Percentiles rank a stretch among this genome's conserved stretches.
Conservation (phyloP, 2,329 filamentous ascomycete genomes). For the Alternaria sp. region DNA sequence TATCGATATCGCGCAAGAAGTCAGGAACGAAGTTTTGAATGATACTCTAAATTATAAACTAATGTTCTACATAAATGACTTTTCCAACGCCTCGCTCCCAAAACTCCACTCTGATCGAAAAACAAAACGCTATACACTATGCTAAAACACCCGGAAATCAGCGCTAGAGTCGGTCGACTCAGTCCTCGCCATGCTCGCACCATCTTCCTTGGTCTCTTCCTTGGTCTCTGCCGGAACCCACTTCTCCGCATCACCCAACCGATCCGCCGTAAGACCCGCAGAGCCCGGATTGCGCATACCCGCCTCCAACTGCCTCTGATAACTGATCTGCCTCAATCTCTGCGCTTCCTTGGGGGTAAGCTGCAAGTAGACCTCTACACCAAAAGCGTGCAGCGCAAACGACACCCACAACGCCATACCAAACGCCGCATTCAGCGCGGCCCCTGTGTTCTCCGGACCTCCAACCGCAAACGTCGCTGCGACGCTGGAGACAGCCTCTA, state of each 20-base stretch:
- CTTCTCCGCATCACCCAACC: constrained; percentile 36
- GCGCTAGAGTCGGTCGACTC: neutral
- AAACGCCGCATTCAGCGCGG: constrained; percentile 57
- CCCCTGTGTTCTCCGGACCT: constrained; percentile 45
- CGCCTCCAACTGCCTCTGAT: constrained; percentile 62
- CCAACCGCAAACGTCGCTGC: constrained; percentile 33
- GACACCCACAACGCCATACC: constrained; percentile 63
- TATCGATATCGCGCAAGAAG: neutral
- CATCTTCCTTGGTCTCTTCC: constrained; percentile 7
- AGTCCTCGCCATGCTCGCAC: neutral
- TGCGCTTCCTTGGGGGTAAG: constrained; percentile 61
- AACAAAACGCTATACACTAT: neutral
- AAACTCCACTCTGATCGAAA: neutral
- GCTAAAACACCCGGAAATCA: neutral
- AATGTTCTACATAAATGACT: neutral
- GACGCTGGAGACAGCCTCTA: constrained; percentile 26
- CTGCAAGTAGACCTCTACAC: constrained; percentile 50
- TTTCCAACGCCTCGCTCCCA: neutral
- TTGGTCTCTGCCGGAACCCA: constrained; percentile 20
- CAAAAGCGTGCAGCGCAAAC: constrained; percentile 56
- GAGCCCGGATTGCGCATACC: constrained; percentile 57
- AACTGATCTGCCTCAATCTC: constrained; percentile 62
- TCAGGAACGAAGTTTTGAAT: neutral
- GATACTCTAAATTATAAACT: neutral
- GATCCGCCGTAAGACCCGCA: constrained; percentile 35